Percentiles rank a stretch among this genome's conserved stretches.
These are phyloP conservation scores for Rhizoctonia solani DNA, from an alignment of 1,284 basidiomycete species.

Conservation along the genomic window DNA sequence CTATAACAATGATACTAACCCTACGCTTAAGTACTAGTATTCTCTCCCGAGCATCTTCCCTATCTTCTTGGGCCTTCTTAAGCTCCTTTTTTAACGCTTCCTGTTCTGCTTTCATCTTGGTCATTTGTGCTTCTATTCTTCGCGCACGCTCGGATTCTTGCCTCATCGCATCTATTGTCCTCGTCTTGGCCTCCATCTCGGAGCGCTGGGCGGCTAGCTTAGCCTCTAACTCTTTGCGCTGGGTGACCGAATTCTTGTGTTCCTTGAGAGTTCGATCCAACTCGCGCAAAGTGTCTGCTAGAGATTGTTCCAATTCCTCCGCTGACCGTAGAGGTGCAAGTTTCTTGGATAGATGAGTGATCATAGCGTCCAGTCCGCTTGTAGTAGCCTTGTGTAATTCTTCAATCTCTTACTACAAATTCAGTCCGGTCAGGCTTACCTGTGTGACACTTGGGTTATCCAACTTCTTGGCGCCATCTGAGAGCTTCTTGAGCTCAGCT, in stretches of 20 bases:
- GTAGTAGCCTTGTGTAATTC: background rate
- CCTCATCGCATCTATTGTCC: no score
- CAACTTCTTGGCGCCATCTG: slow-evolving; percentile 14
- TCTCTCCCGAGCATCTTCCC: slow-evolving; percentile 12
- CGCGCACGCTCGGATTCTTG: background rate
- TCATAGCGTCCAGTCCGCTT: slow-evolving; percentile 31
- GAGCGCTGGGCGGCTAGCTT: no score
- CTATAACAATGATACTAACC: background rate
- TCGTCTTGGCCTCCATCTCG: no score
- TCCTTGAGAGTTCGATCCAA: background rate
- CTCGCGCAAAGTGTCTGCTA: background rate
- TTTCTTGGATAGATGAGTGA: slow-evolving; percentile 29
- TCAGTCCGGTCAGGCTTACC: background rate
- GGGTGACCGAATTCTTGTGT: background rate
- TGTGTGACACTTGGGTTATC: slow-evolving; percentile 2
- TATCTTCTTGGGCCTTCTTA: background rate
- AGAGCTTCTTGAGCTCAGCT: background rate
- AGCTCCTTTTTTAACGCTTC: slow-evolving; percentile 7
- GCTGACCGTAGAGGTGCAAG: slow-evolving; percentile 16
- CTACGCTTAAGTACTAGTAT: slow-evolving; percentile 12
- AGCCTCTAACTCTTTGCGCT: background rate
- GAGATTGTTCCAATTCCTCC: slow-evolving; percentile 1
- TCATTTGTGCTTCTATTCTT: slow-evolving; percentile 4
- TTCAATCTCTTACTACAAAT: background rate
- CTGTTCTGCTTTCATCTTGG: slow-evolving; percentile 1